phyloP scores from a whole-genome alignment of 768 basidiomycete genomes.

The Leccinum boreale region DNA sequence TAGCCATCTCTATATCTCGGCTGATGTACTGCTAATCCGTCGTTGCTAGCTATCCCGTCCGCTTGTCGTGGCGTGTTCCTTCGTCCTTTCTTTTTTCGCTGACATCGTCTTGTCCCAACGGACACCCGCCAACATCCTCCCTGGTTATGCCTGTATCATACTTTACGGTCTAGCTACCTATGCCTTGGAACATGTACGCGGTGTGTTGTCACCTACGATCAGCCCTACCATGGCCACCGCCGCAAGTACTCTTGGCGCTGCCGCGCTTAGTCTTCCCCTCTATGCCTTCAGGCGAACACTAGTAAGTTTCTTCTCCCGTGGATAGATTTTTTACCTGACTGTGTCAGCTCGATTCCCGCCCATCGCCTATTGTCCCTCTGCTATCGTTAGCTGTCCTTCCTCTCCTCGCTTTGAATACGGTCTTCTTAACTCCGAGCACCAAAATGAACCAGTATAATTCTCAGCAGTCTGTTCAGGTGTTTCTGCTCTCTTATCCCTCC shows the following conservation, averaged over 20 bases:
- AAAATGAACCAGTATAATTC: conserved; percentile 44
- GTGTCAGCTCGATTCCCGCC: conserved; percentile 47
- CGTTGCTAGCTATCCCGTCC: conserved; percentile 47
- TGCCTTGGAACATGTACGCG: conserved; percentile 60
- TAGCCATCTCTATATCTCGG: conserved; percentile 45
- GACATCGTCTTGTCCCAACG: conserved; percentile 46
- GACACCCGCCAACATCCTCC: conserved; percentile 41
- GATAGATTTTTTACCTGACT: conserved; percentile 7
- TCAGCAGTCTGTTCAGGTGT: conserved; percentile 52
- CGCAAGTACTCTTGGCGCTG: conserved; percentile 58
- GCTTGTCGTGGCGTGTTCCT: conserved; percentile 43
- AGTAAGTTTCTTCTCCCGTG: conserved; percentile 37
- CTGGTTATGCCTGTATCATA: conserved; percentile 65
- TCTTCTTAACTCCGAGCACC: conserved; percentile 58
- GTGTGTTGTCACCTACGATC: conserved; percentile 54
- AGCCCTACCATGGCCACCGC: conserved; percentile 55
- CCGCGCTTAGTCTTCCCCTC: conserved; percentile 58
- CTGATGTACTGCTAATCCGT: conserved; percentile 3
- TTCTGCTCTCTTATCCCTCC: conserved; percentile 56
- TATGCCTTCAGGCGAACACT: conserved; percentile 58
- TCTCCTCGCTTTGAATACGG: conserved; percentile 55
- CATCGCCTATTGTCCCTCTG: conserved; percentile 53
- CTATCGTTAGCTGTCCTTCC: conserved; percentile 58
- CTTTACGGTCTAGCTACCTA: conserved; percentile 58
- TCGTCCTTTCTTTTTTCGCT: conserved; percentile 53